A percentile compares a stretch with the other conserved stretches of the same genome.
phyloP scores from a whole-genome alignment of 2,329 filamentous ascomycete genomes.

The Amphichorda felina region DNA sequence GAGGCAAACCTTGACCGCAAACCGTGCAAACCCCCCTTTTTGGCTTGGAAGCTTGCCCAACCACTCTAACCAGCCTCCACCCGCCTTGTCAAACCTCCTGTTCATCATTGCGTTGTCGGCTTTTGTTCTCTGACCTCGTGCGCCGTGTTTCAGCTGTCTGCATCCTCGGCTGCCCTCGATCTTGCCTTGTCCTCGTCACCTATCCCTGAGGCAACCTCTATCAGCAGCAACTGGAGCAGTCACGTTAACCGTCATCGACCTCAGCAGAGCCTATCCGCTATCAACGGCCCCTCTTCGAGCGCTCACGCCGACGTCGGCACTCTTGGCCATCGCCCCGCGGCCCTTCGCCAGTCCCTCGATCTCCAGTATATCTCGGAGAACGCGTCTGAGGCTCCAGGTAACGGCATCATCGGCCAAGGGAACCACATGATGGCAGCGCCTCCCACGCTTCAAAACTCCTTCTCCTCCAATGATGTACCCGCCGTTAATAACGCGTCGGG shows the following conservation, averaged over 20 bases:
- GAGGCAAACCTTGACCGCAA: no score
- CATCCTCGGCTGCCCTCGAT: conserved; percentile 71
- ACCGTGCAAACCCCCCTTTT: no score
- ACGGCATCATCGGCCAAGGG: conserved; percentile 31
- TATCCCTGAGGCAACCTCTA: conserved; percentile 39
- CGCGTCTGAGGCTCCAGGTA: conserved; percentile 21
- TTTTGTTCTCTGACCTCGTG: conserved; percentile 18
- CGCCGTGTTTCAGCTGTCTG: conserved; percentile 50
- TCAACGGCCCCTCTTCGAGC: conserved; percentile 26
- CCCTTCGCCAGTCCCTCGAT: conserved; percentile 47
- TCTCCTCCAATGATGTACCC: conserved; percentile 80
- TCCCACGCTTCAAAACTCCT: conserved; percentile 74
- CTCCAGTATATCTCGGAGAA: conserved; percentile 37
- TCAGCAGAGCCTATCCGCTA: conserved; percentile 43
- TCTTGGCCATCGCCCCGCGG: conserved; percentile 31
- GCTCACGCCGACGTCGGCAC: conserved; percentile 32
- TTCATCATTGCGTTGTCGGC: neutral
- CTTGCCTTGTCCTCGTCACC: conserved; percentile 60
- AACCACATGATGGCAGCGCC: conserved; percentile 47
- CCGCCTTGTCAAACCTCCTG: no score
- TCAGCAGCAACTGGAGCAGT: conserved; percentile 45
- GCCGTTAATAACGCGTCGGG: conserved; percentile 63
- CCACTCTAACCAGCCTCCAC: no score
- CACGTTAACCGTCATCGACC: conserved; percentile 57
- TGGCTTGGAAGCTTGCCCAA: no score